Evolutionary conservation across 2,329 filamentous ascomycete genomes (phyloP), one percentile per base, ranked within the genome.

Genomic region (Hymenotorrendiella dingleyae): DNA sequence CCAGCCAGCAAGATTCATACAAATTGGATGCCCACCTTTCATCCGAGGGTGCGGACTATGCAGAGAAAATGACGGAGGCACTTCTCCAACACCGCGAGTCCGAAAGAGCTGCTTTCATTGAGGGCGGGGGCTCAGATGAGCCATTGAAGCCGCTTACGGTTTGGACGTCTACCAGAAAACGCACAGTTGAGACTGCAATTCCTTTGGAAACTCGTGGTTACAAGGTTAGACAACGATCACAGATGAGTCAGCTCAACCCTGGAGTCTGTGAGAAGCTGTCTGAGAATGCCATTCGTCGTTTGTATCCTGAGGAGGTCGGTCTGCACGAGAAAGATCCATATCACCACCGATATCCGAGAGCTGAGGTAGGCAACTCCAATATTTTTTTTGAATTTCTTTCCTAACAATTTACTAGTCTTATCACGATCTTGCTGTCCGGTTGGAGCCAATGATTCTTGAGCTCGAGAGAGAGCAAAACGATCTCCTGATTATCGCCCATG

Each of bases 391-490:
- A n/a, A 36, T 35, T 26, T 7, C n/a, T 20, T 19, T 30, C 36
- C 56, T 64, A 43, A 64, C 36, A 19, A 5, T 43, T 21, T 6
- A 33, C 7, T 55, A 95, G 86, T 97, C 91, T 7, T 98, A 98
- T 65, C 93, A 98, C 62, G 93, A 98, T 60, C 80, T 98, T 32
- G 93, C 93, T n/a, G 93, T 98, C 46, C 86, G 93, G 17, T 80
- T 98, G 35, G 93, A 98, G 63, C 94, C 93, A 29, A 95, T 98
- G 58, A 98, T 98, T 59, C 78, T 98, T 22, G 93, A 98, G 63
- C 77, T 98, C 11, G 93, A 98, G 69, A 83, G 93, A 32, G 93
- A 98, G 67, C 87, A 96, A 57, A 94, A 94, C 53, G 93, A 98
- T 62, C 75, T 98, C n/a, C 76, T 98, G 40, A 96, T 98, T 60